Base-by-base conservation (phyloP, 805 yeast genomes). In the Candida insectorum region DNA sequence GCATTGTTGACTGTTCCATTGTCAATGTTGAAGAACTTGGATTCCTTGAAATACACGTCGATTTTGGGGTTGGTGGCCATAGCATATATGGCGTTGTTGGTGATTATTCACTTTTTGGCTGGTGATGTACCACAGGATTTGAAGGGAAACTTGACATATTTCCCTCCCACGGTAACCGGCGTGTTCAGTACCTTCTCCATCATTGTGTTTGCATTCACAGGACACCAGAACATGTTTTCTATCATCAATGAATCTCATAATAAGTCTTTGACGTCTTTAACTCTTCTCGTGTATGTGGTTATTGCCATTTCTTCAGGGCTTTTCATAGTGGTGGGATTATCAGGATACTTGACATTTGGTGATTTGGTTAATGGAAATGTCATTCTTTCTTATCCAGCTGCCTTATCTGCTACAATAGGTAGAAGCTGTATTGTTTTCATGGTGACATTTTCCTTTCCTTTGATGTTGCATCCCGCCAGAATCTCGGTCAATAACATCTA, bases 201-300 rank as follows among this genome's bases (percentile, higher is more conserved):
- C 43, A 80, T 88, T 46, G 91, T 91, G 10, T 89, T 91, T 66
- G 96, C 96, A 0, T 91, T 79, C 59, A 91, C 97, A 0, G 93
- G 97, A 49, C 97, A 91, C 52, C 97, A 91, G 57, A 91, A 91
- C 60, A 86, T 86, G 87, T 87, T 86, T 49, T 78, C 95, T 1
- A 75, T 89, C 35, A 75, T 88, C 34, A 91, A 89, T 49, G 97
- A 91, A 60, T 71, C 89, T 18, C 59, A 56, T 19, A 77, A 77
- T 44, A 72, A 71, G 40, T 62, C 82, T 0, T 60, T 73, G n/a
- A 39, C 34, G 4, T 40, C 34, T 14, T 60, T 76, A 2, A 39
- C 62, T 4, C 52, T 44, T 17, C 74, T 81, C 18, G 62, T 73
- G 12, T 49, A 56, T 14, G 36, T 61, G 12, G 78, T 89, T 1